Percentiles rank a stretch among this genome's conserved stretches.
Evolutionary conservation across 495 filamentous ascomycete species (phyloP).

Genomic region (Articulospora tetracladia): DNA sequence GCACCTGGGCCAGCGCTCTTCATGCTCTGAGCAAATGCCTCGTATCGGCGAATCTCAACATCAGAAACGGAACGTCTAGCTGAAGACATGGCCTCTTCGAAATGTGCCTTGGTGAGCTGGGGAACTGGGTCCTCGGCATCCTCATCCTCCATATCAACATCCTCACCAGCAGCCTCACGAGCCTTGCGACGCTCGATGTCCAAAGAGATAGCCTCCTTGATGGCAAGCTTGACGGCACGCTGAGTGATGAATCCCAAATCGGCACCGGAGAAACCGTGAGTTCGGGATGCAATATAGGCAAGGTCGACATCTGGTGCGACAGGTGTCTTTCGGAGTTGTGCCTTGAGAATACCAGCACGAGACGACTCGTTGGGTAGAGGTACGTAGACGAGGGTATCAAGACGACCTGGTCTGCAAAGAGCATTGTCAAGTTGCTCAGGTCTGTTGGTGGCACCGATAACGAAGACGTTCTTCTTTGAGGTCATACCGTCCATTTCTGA

Average conservation of each 20-base stretch:
- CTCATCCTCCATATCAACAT: constrained; percentile 75
- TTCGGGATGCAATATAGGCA: constrained; percentile 89
- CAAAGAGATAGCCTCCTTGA: constrained; percentile 89
- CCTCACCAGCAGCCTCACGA: constrained; percentile 80
- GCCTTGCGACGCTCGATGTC: constrained; percentile 88
- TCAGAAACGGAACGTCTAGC: constrained; percentile 92
- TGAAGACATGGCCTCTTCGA: constrained; percentile 96
- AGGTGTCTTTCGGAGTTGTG: constrained; percentile 97
- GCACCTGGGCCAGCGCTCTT: constrained; percentile 93
- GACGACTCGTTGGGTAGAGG: constrained; percentile 88
- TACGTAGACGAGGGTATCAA: constrained; percentile 97
- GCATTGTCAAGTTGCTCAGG: constrained; percentile 98
- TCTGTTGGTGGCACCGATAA: constrained; percentile 97
- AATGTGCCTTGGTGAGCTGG: constrained; percentile 91
- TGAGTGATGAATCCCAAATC: constrained; percentile 99
- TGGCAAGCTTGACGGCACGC: constrained; percentile 97
- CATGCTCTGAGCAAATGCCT: constrained; percentile 98
- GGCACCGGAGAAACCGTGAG: constrained; percentile 98
- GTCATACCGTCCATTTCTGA: constrained; percentile 99
- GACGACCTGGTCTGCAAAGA: constrained; percentile 95
- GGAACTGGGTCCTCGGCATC: constrained; percentile 94
- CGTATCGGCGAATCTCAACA: constrained; percentile 95
- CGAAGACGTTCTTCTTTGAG: constrained; percentile 99
- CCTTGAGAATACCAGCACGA: constrained; percentile 84
- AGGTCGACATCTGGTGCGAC: constrained; percentile 85